Evolutionary conservation across 768 basidiomycete genomes (phyloP), one percentile per base, ranked within the genome.

Genomic region (Amanita phalloides): DNA sequence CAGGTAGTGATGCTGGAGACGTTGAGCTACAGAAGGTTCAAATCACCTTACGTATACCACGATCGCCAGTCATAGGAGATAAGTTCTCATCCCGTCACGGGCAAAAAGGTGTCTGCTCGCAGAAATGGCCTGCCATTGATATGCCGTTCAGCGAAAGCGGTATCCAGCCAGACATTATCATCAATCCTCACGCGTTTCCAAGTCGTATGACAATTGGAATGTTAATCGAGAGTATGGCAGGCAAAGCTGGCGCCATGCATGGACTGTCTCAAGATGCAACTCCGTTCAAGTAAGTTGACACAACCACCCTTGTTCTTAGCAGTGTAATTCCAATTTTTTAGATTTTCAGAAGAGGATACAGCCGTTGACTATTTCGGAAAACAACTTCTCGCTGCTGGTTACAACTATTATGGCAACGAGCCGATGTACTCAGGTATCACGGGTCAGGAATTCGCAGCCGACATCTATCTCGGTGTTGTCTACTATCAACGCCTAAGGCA

Each of bases 401-500:
- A 97, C 75, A 98, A 97, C 67, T 99, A 97, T 67, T 90, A 95
- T 64, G 96, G 96, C 11, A 97, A 96, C 69, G 96, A 99, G 66
- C 94, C 96, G 4, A 99, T 99, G 96, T 99, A 99, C 67, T 97
- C 95, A 52, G 96, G 96, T 21, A 96, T 99, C 64, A 98, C 96
- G 6, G 96, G 96, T 13, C 81, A 98, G 68, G 96, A 99, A 69
- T 99, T 99, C 67, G 85, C 89, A 38, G 96, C 96, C 6, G 96
- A 99, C 66, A 99, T 99, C 62, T 99, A 98, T 68, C 79, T 98
- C 57, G 96, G 96, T 17, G 86, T 97, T 36, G 95, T 99, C 52
- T 99, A 98, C 71, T 99, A 99, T 67, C 96, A 99, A 64, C 86
- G 96, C 49, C 75, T 99, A 53, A 85, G 96, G 58, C 96, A 99